Base-by-base conservation (phyloP, 169 alveolate genomes). In the Besnoitia besnoiti region DNA sequence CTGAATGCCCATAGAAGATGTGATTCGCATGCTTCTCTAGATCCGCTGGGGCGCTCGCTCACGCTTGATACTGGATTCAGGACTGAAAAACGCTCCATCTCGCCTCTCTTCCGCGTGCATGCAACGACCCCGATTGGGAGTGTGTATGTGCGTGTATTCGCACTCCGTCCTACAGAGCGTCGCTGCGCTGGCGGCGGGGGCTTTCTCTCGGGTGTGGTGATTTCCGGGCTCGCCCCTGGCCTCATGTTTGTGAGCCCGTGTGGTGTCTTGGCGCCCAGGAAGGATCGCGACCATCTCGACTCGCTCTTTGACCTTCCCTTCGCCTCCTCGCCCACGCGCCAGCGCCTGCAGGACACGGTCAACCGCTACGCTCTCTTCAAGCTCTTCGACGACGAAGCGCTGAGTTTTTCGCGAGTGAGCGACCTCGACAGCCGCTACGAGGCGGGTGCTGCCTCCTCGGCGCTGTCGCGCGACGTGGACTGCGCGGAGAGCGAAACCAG, bases 301-400 rank as follows among this genome's bases (percentile, higher is more conserved):
- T 77, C 61, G 3, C 87, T 77, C 24, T 77, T 77, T 24, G 55
- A 19, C 5, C 87, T 77, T 77, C 87, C 87, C 33, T 77, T 42
- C 33, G 55, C 40, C 35, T 77, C 87, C 87, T 77, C 87, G 3
- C 87, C 87, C 8, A 37, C 61, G 39, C 50, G 55, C 8, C 55
- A 24, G 0, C 37, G 21, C 27, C 87, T 77, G 7, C 87, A 42
- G 19, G 10, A 42, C 4, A 40, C 47, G 14, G 30, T 77, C 87
- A 42, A 16, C 3, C 49, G 87, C n/a, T 39, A 39, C 37, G 87
- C 87, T 16, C 61, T 77, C 24, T 77, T 77, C 59, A 77, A 77
- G 87, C 87, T 77, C 33, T 77, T 10, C 80, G 19, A 21, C 55
- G 87, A 77, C 87, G 55, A 77, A 16, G 24, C 55, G 67, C 12